A percentile compares a stretch with the other conserved stretches of the same genome.
These are phyloP conservation scores for Nemania diffusa DNA, from an alignment of 2,329 filamentous ascomycete genomes.

Conservation along the genomic window DNA sequence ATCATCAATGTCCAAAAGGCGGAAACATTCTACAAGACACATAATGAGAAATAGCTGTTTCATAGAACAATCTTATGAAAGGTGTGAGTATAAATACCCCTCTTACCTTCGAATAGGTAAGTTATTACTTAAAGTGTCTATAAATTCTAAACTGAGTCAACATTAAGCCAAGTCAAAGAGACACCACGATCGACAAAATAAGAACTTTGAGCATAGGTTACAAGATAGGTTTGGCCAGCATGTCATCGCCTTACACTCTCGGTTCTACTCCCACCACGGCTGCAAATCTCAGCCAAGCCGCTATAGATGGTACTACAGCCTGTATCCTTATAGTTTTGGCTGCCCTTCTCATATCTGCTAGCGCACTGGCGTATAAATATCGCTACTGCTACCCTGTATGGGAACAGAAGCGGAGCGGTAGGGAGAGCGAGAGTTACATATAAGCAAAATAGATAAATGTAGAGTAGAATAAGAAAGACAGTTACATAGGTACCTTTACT, in stretches of 20 bases:
- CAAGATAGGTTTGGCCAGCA: background rate
- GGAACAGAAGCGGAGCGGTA: background rate
- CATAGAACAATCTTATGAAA: background rate
- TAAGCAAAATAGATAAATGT: background rate
- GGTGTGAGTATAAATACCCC: background rate
- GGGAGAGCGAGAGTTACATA: background rate
- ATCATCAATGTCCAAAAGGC: background rate
- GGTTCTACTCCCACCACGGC: background rate
- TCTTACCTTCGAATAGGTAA: background rate
- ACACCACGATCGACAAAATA: too few relatives aligned
- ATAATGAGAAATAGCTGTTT: background rate
- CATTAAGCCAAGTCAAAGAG: too few relatives aligned
- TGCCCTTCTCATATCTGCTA: background rate
- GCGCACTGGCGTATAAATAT: background rate
- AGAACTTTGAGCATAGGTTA: background rate
- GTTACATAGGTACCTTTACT: background rate
- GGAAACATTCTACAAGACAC: background rate
- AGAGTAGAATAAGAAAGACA: background rate
- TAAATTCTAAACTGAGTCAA: too few relatives aligned
- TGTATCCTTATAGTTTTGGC: background rate
- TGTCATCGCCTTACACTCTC: background rate
- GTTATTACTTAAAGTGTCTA: background rate
- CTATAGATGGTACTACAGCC: background rate
- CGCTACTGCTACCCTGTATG: constrained; percentile 16
- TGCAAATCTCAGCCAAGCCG: background rate